These are phyloP conservation scores for Alnus glutinosa DNA, from an alignment of 306 rosid genomes.

Conservation along the genomic window DNA sequence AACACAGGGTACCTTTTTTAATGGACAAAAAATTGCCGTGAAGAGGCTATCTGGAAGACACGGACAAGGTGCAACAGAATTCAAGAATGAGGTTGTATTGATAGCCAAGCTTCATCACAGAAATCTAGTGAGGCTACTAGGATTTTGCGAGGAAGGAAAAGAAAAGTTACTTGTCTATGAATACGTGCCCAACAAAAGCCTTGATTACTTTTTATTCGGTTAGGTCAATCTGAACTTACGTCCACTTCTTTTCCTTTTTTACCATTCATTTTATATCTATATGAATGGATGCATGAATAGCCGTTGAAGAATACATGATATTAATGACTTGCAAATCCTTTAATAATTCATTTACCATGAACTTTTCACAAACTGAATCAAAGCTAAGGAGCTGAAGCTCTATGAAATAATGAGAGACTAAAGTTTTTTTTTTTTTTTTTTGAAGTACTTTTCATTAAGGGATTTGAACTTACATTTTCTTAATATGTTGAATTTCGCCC, in stretches of 20 bases:
- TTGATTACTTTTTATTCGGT: conserved; percentile 37
- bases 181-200: conserved; percentile 35
- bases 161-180: conserved; percentile 39
- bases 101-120: conserved; percentile 39
- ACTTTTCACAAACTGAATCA: no score
- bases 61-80: conserved; percentile 28
- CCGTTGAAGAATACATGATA: no score
- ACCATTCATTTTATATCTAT: neutral
- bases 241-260: neutral
- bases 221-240: neutral
- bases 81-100: conserved; percentile 32
- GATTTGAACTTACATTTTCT: no score
- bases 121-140: conserved; percentile 29
- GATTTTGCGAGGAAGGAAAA: conserved; percentile 37
- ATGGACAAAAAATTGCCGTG: no score
- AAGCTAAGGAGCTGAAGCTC: no score
- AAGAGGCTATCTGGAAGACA: conserved; percentile 12
- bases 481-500: no score
- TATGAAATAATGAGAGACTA: no score
- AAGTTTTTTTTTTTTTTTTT: no score
- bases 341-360: no score
- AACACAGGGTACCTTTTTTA: no score
- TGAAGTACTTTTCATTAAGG: no score
- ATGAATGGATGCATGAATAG: neutral
- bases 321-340: no score